Evolutionary conservation across 73 alveolate species (phyloP), one percentile per base, ranked within the genome.

Genomic region (Paramecium primaurelia): DNA sequence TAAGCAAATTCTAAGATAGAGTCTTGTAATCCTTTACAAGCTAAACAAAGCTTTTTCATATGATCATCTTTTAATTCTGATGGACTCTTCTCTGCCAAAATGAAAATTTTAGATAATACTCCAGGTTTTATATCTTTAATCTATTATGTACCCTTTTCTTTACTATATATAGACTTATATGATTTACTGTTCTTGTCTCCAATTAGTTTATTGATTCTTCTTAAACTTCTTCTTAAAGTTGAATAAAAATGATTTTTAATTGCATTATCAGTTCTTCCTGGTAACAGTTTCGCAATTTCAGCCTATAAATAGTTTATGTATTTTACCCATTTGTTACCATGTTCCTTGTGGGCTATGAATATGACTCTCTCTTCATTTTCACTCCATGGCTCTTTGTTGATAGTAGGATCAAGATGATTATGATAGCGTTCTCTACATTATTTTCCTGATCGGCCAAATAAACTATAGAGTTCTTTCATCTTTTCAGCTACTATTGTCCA

Each of bases 391-490:
- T 96, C 96, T 73, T 97, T 98, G 69, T 96, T 96, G 40, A 98
- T 96, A 10, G 95, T 93, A 32, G 99, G 99, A 77, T 98, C 99
- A 40, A 98, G 93, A 91, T 98, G 99, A 87, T 98, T 98, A 94
- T 98, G 99, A 97, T 99, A 98, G 51, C 99, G 95, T 93, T 98
- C 99, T 68, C 99, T 77, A 93, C 99, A 98, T 93, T 97, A 95
- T 93, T 98, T 98, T n/a, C 99, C 99, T 77, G 98, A 93, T 68
- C 99, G 87, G 2, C 95, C 96, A 26, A 37, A 40, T 45, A 94
- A 92, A 20, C 75, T 37, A 91, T 40, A 96, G 54, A 90, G 73
- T 28, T 94, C 97, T 69, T 86, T 92, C 59, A 95, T 89, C 69
- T 92, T 83, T 69, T 92, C 59, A 47, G 99, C 96, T 8, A 96